Conservation (phyloP, 768 basidiomycete species). For the Inosperma sp. region DNA sequence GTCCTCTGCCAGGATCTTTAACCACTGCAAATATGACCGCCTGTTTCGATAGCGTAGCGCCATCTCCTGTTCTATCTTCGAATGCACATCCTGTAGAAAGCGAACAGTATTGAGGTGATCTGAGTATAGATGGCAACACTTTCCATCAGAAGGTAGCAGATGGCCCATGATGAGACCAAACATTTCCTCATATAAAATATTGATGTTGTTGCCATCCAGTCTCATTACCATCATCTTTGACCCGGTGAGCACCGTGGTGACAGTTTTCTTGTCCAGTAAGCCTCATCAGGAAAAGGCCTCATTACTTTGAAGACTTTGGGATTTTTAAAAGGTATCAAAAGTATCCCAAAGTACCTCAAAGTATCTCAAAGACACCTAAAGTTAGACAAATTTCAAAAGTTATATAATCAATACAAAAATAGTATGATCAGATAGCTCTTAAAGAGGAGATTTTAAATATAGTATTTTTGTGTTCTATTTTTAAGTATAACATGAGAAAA, state of each 20-base stretch:
- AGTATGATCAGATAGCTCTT: no score
- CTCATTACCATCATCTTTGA: neutral
- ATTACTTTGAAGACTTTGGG: no score
- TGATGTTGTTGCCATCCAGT: constrained; percentile 9
- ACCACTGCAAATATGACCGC: constrained; percentile 7
- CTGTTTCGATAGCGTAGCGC: constrained; percentile 3
- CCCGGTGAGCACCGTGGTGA: constrained; percentile 5
- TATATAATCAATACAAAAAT: no score
- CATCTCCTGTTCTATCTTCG: neutral
- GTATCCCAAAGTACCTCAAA: no score
- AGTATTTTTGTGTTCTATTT: no score
- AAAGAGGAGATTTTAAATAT: no score
- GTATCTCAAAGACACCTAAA: no score
- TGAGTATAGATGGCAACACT: neutral
- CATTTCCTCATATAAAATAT: constrained; percentile 13
- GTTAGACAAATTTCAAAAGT: no score
- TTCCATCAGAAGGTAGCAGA: neutral
- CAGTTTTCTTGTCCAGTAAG: constrained; percentile 4
- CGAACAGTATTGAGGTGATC: constrained; percentile 12
- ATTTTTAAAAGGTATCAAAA: no score
- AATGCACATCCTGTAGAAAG: constrained; percentile 7
- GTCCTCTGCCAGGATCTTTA: neutral
- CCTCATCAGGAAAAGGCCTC: no score
- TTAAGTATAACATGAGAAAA: no score
- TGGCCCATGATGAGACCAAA: constrained; percentile 7